Conservation (phyloP, 352 stramenopile genomes). For the Phytopythium cucurbitacearum region DNA sequence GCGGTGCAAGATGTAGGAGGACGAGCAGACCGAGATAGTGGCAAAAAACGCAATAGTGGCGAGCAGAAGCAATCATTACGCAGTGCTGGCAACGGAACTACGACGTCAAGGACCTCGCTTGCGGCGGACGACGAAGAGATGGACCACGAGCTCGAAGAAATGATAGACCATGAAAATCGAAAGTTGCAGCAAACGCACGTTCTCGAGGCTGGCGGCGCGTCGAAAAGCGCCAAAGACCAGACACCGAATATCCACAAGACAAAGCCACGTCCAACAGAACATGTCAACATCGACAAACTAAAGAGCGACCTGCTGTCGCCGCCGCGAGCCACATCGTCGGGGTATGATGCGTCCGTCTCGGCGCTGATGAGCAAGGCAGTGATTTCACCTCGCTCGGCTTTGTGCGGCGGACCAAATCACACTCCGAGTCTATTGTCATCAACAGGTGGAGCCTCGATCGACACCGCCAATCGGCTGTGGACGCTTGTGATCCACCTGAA, state of each 20-base stretch:
- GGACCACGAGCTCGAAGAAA: slow-evolving; percentile 64
- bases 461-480: slow-evolving; percentile 24
- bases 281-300: slow-evolving; percentile 7
- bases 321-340: slow-evolving; percentile 13
- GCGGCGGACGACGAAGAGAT: slow-evolving; percentile 53
- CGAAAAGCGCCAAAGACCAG: not conserved
- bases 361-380: slow-evolving; percentile 49
- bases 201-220: slow-evolving; percentile 4
- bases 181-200: slow-evolving; percentile 27
- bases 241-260: not conserved
- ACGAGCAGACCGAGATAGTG: not conserved
- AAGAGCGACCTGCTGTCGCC: slow-evolving; percentile 30
- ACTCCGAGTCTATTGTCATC: too few relatives aligned
- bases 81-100: slow-evolving; percentile 1
- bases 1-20: too few relatives aligned
- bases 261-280: not conserved
- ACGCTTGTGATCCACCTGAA: slow-evolving; percentile 51
- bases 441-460: not conserved
- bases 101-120: slow-evolving; percentile 31
- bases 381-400: slow-evolving; percentile 33
- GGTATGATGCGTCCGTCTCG: slow-evolving; percentile 33
- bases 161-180: slow-evolving; percentile 46
- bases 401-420: slow-evolving; percentile 1
- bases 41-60: slow-evolving; percentile 1
- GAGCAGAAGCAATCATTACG: slow-evolving; percentile 3